A percentile compares a stretch with the other conserved stretches of the same genome.
These are phyloP conservation scores for Pythium insidiosum DNA, from an alignment of 352 stramenopile species.

Conservation along the genomic window DNA sequence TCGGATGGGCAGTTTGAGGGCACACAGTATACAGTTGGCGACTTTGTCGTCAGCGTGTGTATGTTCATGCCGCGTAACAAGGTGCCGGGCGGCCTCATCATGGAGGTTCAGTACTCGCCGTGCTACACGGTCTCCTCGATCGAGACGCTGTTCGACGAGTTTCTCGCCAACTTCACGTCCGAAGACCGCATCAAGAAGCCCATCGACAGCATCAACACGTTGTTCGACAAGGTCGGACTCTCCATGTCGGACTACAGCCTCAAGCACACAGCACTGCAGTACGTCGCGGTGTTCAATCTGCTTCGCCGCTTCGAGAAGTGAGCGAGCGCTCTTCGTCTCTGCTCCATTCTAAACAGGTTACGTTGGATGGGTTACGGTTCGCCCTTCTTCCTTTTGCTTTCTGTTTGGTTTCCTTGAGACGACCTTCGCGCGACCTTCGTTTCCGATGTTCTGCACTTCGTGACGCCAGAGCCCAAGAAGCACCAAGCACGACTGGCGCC, in stretches of 20 bases:
- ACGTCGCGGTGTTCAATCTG: conserved; percentile 83
- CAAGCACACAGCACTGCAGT: conserved; percentile 85
- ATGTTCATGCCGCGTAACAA: conserved; percentile 86
- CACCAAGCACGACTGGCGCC: background rate
- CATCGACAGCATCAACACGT: conserved; percentile 44
- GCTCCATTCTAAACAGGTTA: too few species aligned
- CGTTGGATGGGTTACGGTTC: too few species aligned
- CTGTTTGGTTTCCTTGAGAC: background rate
- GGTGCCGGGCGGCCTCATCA: conserved; percentile 62
- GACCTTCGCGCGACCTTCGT: background rate
- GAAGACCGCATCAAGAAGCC: conserved; percentile 69
- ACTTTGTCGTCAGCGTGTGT: conserved; percentile 82
- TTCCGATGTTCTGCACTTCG: background rate
- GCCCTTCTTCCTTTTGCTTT: too few species aligned
- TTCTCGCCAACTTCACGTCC: conserved; percentile 58
- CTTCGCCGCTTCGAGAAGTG: conserved; percentile 78
- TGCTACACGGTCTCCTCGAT: conserved; percentile 69
- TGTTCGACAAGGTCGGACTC: conserved; percentile 77
- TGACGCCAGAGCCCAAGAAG: too few species aligned
- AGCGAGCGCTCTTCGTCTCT: too few species aligned
- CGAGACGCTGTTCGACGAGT: conserved; percentile 82
- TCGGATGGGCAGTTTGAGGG: conserved; percentile 84
- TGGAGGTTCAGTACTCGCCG: conserved; percentile 82
- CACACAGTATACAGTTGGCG: conserved; percentile 72
- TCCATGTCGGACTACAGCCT: conserved; percentile 67